phyloP scores from a whole-genome alignment of 306 rosid species.

The Senna tora region DNA sequence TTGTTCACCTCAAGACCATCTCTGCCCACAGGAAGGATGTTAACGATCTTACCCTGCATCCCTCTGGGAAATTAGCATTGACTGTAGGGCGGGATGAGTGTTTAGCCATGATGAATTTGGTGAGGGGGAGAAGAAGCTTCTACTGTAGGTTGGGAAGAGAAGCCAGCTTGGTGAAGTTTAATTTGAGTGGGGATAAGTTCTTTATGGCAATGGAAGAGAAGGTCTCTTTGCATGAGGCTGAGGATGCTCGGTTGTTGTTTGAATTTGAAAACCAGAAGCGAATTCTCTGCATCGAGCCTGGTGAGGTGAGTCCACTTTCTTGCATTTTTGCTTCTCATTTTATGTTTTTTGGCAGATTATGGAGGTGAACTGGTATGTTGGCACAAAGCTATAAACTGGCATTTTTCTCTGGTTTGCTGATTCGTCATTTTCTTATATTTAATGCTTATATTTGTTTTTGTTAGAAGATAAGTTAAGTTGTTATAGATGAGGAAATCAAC shows the following conservation, averaged over 20 bases:
- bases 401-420: not conserved
- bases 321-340: not conserved
- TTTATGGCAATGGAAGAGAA: slow-evolving; percentile 66
- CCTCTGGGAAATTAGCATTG: slow-evolving; percentile 78
- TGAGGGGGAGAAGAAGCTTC: slow-evolving; percentile 80
- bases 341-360: no score
- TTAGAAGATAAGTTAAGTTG: not conserved
- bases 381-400: no score
- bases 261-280: slow-evolving; percentile 62
- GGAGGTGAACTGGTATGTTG: no score
- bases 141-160: slow-evolving; percentile 68
- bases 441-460: not conserved
- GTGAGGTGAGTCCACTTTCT: slow-evolving; percentile 52
- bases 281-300: slow-evolving; percentile 68
- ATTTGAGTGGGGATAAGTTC: slow-evolving; percentile 62
- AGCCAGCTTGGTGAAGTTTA: slow-evolving; percentile 66
- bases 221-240: slow-evolving; percentile 73
- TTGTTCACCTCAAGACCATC: slow-evolving; percentile 74
- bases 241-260: slow-evolving; percentile 72
- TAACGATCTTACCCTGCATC: slow-evolving; percentile 82
- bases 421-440: not conserved
- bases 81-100: slow-evolving; percentile 78
- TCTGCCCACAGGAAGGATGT: slow-evolving; percentile 62
- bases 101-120: slow-evolving; percentile 77
- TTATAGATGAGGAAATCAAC: not conserved